Base-by-base conservation (phyloP, 495 filamentous ascomycete species). In the Aspergillus cavernicola region DNA sequence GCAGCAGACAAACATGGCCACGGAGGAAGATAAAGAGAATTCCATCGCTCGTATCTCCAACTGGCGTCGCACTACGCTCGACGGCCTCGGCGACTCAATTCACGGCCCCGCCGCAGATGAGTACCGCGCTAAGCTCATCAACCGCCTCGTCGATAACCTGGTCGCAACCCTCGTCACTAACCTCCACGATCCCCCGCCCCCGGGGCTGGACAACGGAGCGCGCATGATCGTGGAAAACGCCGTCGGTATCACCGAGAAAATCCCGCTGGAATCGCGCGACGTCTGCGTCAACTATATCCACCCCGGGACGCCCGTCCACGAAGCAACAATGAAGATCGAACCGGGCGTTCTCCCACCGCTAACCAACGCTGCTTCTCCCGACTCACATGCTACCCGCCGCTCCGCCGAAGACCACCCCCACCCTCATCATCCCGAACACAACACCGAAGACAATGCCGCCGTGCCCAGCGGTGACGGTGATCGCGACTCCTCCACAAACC, bases 161-260 rank as follows among this genome's bases (percentile, higher is more conserved):
- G 86, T 85, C 15, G 82, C 80, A 1, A 79, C 73, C 31, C 67
- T 97, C 19, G 81, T 82, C 33, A 79, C 82, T 56, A 82, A 88
- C 65, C 77, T 97, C 23, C 75, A 84, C 40, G 88, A 95, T 13
- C 86, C 88, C 0, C 74, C 86, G 3, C 88, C 88, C 0, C 69
- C 83, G 8, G 93, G 90, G 3, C 74, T 97, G 38, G 86, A 92
- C 45, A 82, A 80, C 31, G 89, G 88, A 46, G 86, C 90, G 18
- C 81, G 84, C 53, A 95, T 92, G 87, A 96, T 98, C 65, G 82
- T 97, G 29, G 92, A 97, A 69, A 80, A 97, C 37, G 89, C 92
- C 6, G 79, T 97, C 23, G 87, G 84, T 45, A 91, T 98, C 54
- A 83, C 88, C 3, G 80, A 82, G 57, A 92, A 97, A 66, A 74